Evolutionary conservation across 805 yeast genomes (phyloP).

Genomic region (Candida bentonensis): DNA sequence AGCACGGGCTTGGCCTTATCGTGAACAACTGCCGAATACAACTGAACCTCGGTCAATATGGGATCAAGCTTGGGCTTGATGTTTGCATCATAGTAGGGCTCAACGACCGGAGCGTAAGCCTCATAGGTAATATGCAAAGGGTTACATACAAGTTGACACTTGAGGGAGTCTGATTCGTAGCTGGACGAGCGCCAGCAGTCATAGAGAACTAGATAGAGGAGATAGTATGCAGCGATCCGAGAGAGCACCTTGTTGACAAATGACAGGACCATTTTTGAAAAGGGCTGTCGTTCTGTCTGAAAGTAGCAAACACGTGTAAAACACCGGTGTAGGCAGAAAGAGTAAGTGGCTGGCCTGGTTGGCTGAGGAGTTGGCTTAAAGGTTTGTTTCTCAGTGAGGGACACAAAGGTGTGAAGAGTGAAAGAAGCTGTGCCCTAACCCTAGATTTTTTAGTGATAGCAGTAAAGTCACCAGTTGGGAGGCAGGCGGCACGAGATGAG

Average conservation of each 20-base stretch:
- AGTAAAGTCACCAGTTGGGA: too few species aligned
- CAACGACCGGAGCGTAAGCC: conserved; percentile 8
- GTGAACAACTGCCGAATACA: not conserved
- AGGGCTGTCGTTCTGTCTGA: too few species aligned
- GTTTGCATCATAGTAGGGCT: conserved; percentile 8
- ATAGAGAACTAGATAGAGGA: conserved; percentile 13
- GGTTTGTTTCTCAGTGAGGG: too few species aligned
- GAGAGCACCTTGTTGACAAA: conserved; percentile 2
- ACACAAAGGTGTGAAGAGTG: too few species aligned
- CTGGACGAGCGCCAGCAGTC: conserved; percentile 12
- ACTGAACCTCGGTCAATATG: conserved; percentile 6
- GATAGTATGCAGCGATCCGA: conserved; percentile 15
- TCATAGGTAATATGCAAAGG: conserved; percentile 11
- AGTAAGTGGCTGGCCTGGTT: too few species aligned
- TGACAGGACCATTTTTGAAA: too few species aligned
- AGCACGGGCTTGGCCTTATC: conserved; percentile 4
- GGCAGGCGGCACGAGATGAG: too few species aligned
- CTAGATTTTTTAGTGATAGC: too few species aligned
- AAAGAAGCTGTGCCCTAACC: too few species aligned
- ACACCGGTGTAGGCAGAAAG: too few species aligned
- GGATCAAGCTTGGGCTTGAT: conserved; percentile 6
- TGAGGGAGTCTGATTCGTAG: conserved; percentile 3
- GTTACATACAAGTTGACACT: conserved; percentile 6
- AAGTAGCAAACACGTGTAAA: too few species aligned
- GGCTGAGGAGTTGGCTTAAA: too few species aligned